A percentile compares a stretch with the other conserved stretches of the same genome.
These are phyloP conservation scores for Amanita thiersii DNA, from an alignment of 768 basidiomycete genomes.

Conservation along the genomic window DNA sequence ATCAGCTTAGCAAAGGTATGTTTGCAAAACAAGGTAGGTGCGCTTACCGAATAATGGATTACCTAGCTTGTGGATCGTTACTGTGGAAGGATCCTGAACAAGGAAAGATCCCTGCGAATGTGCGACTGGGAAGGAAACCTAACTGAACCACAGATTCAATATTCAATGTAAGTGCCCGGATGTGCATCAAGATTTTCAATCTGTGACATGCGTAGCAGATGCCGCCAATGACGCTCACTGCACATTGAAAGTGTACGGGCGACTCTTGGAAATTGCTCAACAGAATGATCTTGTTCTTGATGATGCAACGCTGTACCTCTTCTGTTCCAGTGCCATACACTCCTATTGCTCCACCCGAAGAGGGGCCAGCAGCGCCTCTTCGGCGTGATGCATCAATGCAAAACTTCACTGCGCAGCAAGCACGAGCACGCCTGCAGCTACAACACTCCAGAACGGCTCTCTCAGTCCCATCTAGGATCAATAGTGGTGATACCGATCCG, in stretches of 20 bases:
- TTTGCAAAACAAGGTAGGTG: background rate
- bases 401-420: too few relatives aligned
- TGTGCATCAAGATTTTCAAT: background rate
- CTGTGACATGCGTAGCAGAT: slow-evolving; percentile 15
- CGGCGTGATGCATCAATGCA: too few relatives aligned
- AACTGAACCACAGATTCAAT: slow-evolving; percentile 13
- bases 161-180: slow-evolving; percentile 19
- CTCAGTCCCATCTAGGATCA: background rate
- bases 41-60: background rate
- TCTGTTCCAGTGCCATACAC: too few relatives aligned
- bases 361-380: too few relatives aligned
- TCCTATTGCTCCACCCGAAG: too few relatives aligned
- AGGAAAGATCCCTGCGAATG: slow-evolving; percentile 19
- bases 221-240: slow-evolving; percentile 31
- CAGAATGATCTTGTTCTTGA: slow-evolving; percentile 13
- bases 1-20: slow-evolving; percentile 25
- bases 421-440: too few relatives aligned
- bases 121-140: slow-evolving; percentile 27
- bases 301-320: background rate
- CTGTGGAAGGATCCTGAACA: slow-evolving; percentile 22
- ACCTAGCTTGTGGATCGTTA: slow-evolving; percentile 23
- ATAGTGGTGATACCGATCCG: too few relatives aligned
- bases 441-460: background rate
- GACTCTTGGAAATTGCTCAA: slow-evolving; percentile 19
- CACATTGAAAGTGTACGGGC: slow-evolving; percentile 20